Percentiles rank a stretch among this genome's conserved stretches.
Conservation (phyloP, 495 filamentous ascomycete genomes). For the Lasiosphaeria miniovina region DNA sequence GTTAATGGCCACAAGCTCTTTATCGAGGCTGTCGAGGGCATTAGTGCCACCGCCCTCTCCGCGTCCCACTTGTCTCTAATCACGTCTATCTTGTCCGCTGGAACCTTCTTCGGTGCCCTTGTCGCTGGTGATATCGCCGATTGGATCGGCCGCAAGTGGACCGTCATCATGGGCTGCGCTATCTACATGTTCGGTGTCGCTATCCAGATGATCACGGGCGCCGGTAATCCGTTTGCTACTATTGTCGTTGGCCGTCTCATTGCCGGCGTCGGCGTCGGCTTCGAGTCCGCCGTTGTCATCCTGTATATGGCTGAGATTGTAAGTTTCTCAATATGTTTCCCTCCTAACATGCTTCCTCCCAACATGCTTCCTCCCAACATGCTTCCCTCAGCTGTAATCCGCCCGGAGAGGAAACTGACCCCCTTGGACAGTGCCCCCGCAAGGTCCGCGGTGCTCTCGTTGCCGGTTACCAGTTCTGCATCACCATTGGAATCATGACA, state of each 20-base stretch:
- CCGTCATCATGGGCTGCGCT: conserved; percentile 61
- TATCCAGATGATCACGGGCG: conserved; percentile 54
- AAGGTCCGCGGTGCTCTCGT: conserved; percentile 73
- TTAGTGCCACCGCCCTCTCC: conserved; percentile 22
- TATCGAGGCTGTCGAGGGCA: conserved; percentile 42
- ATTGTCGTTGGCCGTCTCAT: conserved; percentile 69
- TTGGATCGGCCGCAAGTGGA: conserved; percentile 63
- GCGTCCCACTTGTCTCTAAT: conserved; percentile 57
- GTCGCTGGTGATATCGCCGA: conserved; percentile 69
- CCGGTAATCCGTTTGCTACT: conserved; percentile 40
- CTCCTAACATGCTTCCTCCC: no score
- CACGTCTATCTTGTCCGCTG: conserved; percentile 69
- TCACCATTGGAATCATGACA: conserved; percentile 71
- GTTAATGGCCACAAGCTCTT: conserved; percentile 54
- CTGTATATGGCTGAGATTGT: conserved; percentile 72
- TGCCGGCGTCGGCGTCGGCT: conserved; percentile 70
- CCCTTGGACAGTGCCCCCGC: conserved; percentile 49
- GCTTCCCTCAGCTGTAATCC: neutral
- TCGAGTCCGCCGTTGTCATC: conserved; percentile 71
- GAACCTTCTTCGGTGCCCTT: conserved; percentile 74
- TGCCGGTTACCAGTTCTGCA: conserved; percentile 73
- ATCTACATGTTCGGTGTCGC: conserved; percentile 64
- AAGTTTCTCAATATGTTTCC: conserved; percentile 13
- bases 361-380: no score
- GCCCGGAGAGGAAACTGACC: conserved; percentile 5